Evolutionary conservation across 495 filamentous ascomycete species (phyloP), one percentile per base, ranked within the genome.

Genomic region (Penicillium flavigenum): DNA sequence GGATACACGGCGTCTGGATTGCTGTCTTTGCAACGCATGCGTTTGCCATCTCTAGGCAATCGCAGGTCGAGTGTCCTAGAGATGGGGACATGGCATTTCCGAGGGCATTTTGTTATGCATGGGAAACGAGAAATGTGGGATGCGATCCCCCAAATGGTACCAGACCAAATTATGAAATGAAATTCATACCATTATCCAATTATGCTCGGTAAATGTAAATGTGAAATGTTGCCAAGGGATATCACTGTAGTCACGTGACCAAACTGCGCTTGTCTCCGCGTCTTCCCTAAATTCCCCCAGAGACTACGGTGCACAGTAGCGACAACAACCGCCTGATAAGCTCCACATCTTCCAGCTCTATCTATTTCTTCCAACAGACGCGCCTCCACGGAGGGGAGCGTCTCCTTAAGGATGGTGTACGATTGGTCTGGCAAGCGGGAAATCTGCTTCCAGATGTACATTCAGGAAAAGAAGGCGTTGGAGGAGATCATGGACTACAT

Each of bases 391-490:
- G 71, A 62, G 65, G 69, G 57, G 58, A 65, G 68, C 48, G 63
- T 48, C 54, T 60, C 50, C 58, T 14, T 43, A 60, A 64, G 43
- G 58, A 91, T 89, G 86, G 86, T 84, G 0, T 91, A 91, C 72
- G 79, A 88, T 55, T 92, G 89, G 88, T 83, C 87, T 32, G 83
- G 78, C 4, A 86, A 90, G 66, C 77, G 82, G 69, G 81, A 86
- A 9, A 81, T 82, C 60, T 88, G 84, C 72, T 85, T 83, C 69
- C 78, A 83, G 51, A 79, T 90, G 71, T 92, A 91, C 64, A 88
- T 92, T 53, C 81, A 83, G 34, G 84, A 92, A 65, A 83, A 82
- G 59, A 86, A 82, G 70, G 79, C 83, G 12, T 66, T 92, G 46
- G 84, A 88, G 56, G 83, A 88, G 51, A 82, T 89, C 36, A 83